Evolutionary conservation across 192 early-diverging fungal species (phyloP).

Genomic region (Lobosporangium transversale): DNA sequence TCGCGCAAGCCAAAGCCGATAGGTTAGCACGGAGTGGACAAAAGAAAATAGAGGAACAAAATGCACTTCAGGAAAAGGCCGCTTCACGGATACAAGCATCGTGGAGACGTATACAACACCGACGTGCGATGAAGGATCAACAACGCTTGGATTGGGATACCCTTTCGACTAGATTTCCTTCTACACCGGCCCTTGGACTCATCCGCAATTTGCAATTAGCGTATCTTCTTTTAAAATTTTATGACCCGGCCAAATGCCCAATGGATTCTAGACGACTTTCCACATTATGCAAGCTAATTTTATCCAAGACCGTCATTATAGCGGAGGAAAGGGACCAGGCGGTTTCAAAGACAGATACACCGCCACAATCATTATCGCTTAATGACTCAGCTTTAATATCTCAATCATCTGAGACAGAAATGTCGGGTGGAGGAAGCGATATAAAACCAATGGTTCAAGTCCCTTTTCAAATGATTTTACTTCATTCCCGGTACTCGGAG

Average conservation of each 20-base stretch:
- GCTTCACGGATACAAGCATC: conserved; percentile 23
- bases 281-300: conserved; percentile 32
- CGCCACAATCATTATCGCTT: neutral
- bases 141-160: conserved; percentile 41
- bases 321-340: neutral
- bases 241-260: conserved; percentile 2
- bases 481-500: conserved; percentile 32
- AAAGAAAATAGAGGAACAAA: conserved; percentile 23
- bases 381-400: too few species aligned
- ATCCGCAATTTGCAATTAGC: conserved; percentile 33
- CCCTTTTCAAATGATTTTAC: conserved; percentile 41
- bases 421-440: neutral
- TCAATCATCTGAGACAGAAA: neutral
- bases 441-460: conserved; percentile 25
- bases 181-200: conserved; percentile 32
- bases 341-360: neutral
- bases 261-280: conserved; percentile 24
- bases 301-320: conserved; percentile 26
- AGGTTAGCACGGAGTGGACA: conserved; percentile 33
- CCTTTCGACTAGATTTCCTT: neutral
- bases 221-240: conserved; percentile 19
- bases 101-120: neutral
- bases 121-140: neutral
- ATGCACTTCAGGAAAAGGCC: conserved; percentile 12
- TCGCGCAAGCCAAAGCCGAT: conserved; percentile 47